Base-by-base conservation (phyloP, 2,329 filamentous ascomycete species). In the Fusarium clavum region DNA sequence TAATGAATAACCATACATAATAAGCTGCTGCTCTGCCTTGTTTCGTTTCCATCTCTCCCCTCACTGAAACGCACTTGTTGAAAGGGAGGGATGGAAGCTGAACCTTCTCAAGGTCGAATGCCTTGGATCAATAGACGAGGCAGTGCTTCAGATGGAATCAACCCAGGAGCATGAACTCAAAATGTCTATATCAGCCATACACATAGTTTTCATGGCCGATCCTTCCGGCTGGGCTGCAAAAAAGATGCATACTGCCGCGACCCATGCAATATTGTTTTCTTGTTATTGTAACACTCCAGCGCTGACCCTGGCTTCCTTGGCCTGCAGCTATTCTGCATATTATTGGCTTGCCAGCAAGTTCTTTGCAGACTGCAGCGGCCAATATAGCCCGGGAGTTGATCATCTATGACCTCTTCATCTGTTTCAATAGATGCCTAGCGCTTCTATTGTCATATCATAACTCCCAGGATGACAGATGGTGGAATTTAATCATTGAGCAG, bases 121-220 rank as follows among this genome's bases (percentile, higher is more conserved):
- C 32, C 14, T 25, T 24, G 22, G 22, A 18, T 16, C 18, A 29
- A 46, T 18, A 56, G 43, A 16, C 43, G 29, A 62, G 55, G 48
- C 55, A 61, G 40, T 52, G 60, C 40, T 54, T 53, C 29, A 18
- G 44, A 27, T n/a, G 9, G 25, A 30, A 46, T 47, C 30, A 47
- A 62, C 8, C 38, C 25, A 51, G 47, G 43, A 47, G 52, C 29
- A 52, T 56, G 41, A 70, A 71, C 68, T 71, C 52, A 69, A 64
- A 70, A 69, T 69, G 27, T 27, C 38, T 25, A 27, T 53, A 58
- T 54, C 41, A 54, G 38, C 29, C 57, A 41, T 25, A 62, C 29
- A 40, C 30, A 43, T 40, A 52, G 38, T 53, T 48, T 29, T 25
- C 24, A 64, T 30, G 34, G 43, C 67, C 62, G 67, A 52, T 49